Conservation (phyloP, 768 basidiomycete species). For the Exsudoporus frostii region DNA sequence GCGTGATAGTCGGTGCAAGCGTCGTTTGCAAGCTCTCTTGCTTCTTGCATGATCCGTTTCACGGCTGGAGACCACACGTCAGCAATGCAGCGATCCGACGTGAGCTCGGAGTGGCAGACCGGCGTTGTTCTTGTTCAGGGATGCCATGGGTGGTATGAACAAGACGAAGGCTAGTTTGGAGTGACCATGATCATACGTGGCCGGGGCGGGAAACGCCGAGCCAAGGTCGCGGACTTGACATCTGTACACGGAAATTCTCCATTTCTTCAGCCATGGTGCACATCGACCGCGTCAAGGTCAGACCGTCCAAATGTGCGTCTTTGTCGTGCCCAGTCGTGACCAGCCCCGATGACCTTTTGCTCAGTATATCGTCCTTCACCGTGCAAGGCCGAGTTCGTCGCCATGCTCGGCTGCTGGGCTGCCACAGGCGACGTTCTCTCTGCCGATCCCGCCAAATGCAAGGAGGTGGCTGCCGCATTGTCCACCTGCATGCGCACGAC, state of each 20-base stretch:
- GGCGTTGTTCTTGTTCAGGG: slow-evolving; percentile 89
- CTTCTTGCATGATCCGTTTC: slow-evolving; percentile 97
- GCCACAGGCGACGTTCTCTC: slow-evolving; percentile 62
- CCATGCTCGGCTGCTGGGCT: slow-evolving; percentile 88
- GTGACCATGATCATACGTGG: slow-evolving; percentile 8
- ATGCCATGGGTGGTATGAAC: slow-evolving; percentile 31
- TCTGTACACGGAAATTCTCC: too few species aligned
- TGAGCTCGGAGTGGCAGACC: slow-evolving; percentile 43
- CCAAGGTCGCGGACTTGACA: slow-evolving; percentile 9
- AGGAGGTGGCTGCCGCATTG: slow-evolving; percentile 54
- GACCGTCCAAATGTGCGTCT: slow-evolving; percentile 67
- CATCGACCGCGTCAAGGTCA: slow-evolving; percentile 77
- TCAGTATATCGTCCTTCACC: slow-evolving; percentile 13
- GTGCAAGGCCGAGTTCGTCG: slow-evolving; percentile 52
- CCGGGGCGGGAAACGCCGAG: slow-evolving; percentile 16
- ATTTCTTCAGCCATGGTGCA: slow-evolving; percentile 59
- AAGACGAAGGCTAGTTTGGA: too few species aligned
- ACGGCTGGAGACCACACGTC: slow-evolving; percentile 53
- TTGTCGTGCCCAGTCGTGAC: background rate
- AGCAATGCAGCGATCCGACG: background rate
- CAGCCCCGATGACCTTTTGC: background rate
- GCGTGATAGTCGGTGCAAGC: slow-evolving; percentile 85
- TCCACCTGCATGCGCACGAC: slow-evolving; percentile 84
- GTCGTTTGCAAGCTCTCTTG: slow-evolving; percentile 81
- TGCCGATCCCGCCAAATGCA: slow-evolving; percentile 45